Evolutionary conservation across 176 grass and related monocot species (phyloP).

Genomic region (Hsuehochloa calcarea): DNA sequence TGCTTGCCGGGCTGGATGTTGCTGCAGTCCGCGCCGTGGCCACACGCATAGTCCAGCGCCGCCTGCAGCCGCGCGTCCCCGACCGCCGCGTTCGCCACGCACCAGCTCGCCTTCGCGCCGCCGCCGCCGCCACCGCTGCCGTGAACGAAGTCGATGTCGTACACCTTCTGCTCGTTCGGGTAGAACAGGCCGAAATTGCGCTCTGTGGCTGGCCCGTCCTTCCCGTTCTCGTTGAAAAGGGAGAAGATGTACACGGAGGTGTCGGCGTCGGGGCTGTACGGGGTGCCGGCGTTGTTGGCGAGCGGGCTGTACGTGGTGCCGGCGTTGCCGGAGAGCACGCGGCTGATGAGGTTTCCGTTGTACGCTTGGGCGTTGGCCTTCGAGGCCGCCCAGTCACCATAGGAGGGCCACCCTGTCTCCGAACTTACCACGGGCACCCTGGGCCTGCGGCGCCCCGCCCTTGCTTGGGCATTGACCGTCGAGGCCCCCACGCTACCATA

Average conservation of each 20-base stretch:
- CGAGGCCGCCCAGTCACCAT: background rate
- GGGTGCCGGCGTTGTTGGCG: constrained; percentile 8
- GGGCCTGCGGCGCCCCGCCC: too few species aligned
- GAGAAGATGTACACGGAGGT: constrained; percentile 65
- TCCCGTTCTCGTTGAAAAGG: constrained; percentile 74
- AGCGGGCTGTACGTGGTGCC: background rate
- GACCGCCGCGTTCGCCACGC: constrained; percentile 38
- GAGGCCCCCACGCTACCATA: background rate
- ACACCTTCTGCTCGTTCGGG: constrained; percentile 49
- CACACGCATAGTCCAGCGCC: constrained; percentile 62
- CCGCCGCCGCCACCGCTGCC: background rate
- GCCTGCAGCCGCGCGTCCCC: constrained; percentile 42
- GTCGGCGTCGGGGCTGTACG: constrained; percentile 25
- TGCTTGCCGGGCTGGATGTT: constrained; percentile 40
- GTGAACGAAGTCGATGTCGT: constrained; percentile 51
- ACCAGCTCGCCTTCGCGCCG: constrained; percentile 21
- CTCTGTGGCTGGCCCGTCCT: constrained; percentile 34
- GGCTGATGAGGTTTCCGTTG: constrained; percentile 38
- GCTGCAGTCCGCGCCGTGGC: constrained; percentile 65
- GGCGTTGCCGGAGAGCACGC: constrained; percentile 51
- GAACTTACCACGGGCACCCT: too few species aligned
- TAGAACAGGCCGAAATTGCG: constrained; percentile 68
- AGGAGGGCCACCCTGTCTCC: background rate
- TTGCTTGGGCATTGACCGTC: constrained; percentile 6
- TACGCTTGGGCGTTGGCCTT: constrained; percentile 46